Evolutionary conservation across 2,329 filamentous ascomycete genomes (phyloP).

Genomic region (Ophiostoma tasmaniense): DNA sequence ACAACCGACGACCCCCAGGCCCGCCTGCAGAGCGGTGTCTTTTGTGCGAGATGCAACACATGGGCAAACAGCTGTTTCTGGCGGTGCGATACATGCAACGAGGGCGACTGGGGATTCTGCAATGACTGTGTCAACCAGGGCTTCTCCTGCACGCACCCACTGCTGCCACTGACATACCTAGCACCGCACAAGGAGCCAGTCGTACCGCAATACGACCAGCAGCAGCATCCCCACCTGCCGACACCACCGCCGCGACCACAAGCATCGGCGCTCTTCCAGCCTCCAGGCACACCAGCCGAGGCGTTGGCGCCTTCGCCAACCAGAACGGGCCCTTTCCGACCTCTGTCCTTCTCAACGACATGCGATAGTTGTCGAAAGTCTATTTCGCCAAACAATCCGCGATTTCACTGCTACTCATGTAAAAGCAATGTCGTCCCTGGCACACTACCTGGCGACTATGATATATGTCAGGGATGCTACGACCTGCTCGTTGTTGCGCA

Average conservation of each 20-base stretch:
- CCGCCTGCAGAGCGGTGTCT: slow-evolving; percentile 68
- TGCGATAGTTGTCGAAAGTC: slow-evolving; percentile 71
- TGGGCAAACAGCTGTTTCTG: slow-evolving; percentile 81
- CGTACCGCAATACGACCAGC: slow-evolving; percentile 7
- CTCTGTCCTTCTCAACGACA: slow-evolving; percentile 61
- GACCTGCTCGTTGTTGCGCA: slow-evolving; percentile 34
- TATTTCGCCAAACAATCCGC: slow-evolving; percentile 59
- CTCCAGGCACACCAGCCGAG: slow-evolving; percentile 30
- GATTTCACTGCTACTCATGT: slow-evolving; percentile 76
- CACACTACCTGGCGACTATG: slow-evolving; percentile 63
- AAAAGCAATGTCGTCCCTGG: slow-evolving; percentile 42
- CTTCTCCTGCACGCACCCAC: slow-evolving; percentile 68
- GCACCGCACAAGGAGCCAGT: slow-evolving; percentile 21
- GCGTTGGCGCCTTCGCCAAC: slow-evolving; percentile 30
- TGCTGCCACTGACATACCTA: slow-evolving; percentile 66
- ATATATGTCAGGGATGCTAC: slow-evolving; percentile 77
- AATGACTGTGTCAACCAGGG: slow-evolving; percentile 79
- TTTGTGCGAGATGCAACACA: slow-evolving; percentile 67
- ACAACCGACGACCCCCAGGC: slow-evolving; percentile 59
- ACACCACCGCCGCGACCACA: slow-evolving; percentile 25
- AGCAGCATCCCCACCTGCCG: slow-evolving; percentile 23
- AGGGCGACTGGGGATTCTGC: slow-evolving; percentile 93
- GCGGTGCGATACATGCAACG: slow-evolving; percentile 79
- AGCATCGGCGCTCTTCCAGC: slow-evolving; percentile 31
- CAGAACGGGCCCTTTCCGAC: slow-evolving; percentile 50